Evolutionary conservation across 108 stramenopile genomes (phyloP), one percentile per base, ranked within the genome.

Genomic region (Pseudonitzschia pungens): DNA sequence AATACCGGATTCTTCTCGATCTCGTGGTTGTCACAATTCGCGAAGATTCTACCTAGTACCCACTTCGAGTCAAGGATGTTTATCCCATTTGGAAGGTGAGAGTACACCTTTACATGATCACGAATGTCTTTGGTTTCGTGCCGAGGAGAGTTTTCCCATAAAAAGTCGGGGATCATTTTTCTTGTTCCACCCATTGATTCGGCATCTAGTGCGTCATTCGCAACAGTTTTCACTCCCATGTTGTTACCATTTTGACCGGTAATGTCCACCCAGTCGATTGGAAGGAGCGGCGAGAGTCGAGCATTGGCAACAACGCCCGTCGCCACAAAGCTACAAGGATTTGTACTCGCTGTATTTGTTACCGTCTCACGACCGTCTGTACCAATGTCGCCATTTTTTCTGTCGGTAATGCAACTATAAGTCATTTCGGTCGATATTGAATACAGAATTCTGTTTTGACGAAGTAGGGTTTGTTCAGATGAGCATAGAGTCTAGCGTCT

Each of bases 111-210:
- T 0, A 80, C 83, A 33, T 55, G 8, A 65, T 93, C 88, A 7
- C 89, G 81, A 50, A 79, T 73, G 26, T 53, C 51, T 71, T 82
- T 87, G 2, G 88, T 93, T 63, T 78, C 86, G 28, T 58, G 41
- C 4, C 88, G 88, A n/a, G 87, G 88, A n/a, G 86, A 79, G 80
- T 93, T 93, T 69, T 90, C 89, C 92, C 92, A 93, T 27, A 90
- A 69, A 70, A 93, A 93, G 32, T 81, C 75, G 57, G 77, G 75
- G 36, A 41, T 28, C 27, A 51, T 43, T 18, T 55, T 52, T 36
- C 26, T 11, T 10, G 54, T 40, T 33, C 60, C 32, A 18, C 11
- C 9, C 4, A n/a, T 52, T 16, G 22, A 21, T 66, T 40, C n/a
- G n/a, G n/a, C n/a, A n/a, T n/a, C n/a, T n/a, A n/a, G n/a, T n/a